A percentile compares a stretch with the other conserved stretches of the same genome.
phyloP scores from a whole-genome alignment of 169 alveolate species.

The Plasmodium vivax region DNA sequence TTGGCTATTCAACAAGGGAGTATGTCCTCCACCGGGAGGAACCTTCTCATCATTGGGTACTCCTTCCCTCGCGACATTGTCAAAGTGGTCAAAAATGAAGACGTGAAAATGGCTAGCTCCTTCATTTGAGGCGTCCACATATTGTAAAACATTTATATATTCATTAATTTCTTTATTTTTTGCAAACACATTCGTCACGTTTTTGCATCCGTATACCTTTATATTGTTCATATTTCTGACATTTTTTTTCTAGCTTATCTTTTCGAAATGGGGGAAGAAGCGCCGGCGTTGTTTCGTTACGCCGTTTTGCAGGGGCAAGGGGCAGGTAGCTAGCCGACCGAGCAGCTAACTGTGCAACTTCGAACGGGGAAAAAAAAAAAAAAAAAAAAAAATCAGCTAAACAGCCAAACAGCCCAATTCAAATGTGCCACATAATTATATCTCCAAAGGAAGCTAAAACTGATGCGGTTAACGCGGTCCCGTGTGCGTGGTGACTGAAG shows the following conservation, averaged over 20 bases:
- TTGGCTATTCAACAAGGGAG: background rate
- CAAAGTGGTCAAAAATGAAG: slow-evolving; percentile 37
- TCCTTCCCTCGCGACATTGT: background rate
- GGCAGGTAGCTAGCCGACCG: background rate
- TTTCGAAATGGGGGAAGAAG: background rate
- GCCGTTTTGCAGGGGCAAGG: background rate
- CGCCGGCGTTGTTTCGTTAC: background rate
- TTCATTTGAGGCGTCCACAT: slow-evolving; percentile 23
- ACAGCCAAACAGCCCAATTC: background rate
- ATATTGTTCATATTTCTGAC: slow-evolving; percentile 27
- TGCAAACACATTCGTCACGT: slow-evolving; percentile 22
- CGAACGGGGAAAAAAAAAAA: background rate
- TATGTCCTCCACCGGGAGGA: background rate
- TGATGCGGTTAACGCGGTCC: background rate
- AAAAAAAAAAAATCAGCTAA: background rate
- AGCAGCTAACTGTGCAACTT: background rate
- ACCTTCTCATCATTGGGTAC: background rate
- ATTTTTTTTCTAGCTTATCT: background rate
- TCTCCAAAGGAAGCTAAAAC: background rate
- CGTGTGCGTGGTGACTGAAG: background rate
- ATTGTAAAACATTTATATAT: slow-evolving; percentile 37
- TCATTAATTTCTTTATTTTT: slow-evolving; percentile 58
- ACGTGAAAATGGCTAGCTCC: slow-evolving; percentile 7
- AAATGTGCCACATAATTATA: background rate
- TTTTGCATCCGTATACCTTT: slow-evolving; percentile 43